Evolutionary conservation across 202 grass and related monocot species (phyloP), one percentile per base, ranked within the genome.

Genomic region (Setaria viridis): DNA sequence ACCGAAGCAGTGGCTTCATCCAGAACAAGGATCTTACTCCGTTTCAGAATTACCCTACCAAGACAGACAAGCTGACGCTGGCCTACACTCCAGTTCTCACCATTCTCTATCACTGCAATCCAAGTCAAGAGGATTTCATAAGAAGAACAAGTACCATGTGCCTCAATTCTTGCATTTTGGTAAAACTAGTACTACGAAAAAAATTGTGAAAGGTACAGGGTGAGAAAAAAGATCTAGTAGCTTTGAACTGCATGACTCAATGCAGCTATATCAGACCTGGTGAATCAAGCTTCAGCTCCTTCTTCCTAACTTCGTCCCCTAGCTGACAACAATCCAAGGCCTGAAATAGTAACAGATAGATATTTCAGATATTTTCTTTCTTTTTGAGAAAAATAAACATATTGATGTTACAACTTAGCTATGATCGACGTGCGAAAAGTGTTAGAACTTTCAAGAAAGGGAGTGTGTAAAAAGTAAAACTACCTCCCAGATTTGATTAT

Each of bases 1-100:
- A 94, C 86, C 2, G 89, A 94, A 79, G 89, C 84, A 6, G 89
- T 94, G 48, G 89, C 92, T 91, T 94, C 92, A 19, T 94, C 92
- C 39, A 94, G 84, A 84, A 94, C 89, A 59, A 94, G 84, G 54
- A 91, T 63, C 13, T 85, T 94, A 12, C 83, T 91, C 45, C 90
- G 80, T 74, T 91, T 94, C 42, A 89, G 60, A 77, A 94, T 89
- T 49, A 91, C 86, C 62, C 89, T 78, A 9, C 89, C 92, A 39
- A 94, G 42, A 67, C 92, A 94, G 16, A 91, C 86, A 60, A 94
- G 86, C 71, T 94, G 92, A 7, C 89, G 86, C 70, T 94, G 92
- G 12, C 92, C 92, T 3, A 89, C 80, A 7, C 89, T 94, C 92
- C 92, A 94, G 67, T 94, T 94, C 48, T 94, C 84, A 46, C 92